Base-by-base conservation (phyloP, 768 basidiomycete species). In the Phallus indusiatus region DNA sequence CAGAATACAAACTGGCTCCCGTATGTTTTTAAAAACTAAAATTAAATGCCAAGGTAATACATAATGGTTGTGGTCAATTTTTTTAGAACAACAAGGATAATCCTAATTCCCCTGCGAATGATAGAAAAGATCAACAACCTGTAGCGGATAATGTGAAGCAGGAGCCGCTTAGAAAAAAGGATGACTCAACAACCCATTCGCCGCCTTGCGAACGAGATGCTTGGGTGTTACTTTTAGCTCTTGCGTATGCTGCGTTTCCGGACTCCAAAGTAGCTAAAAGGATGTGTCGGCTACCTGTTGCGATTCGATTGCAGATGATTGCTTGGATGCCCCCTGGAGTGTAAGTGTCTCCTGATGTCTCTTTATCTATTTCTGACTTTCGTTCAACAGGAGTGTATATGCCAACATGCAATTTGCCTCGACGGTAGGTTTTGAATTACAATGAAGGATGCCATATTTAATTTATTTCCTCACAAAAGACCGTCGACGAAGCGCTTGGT, bases 261-360 rank as follows among this genome's bases (percentile, higher is more conserved):
- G 18, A 33, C 14, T 47, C 55, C 42, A 46, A 48, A 28, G 47
- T 56, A 12, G 55, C 55, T 10, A 28, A 18, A 35, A 56, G 47
- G 47, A 33, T 56, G 42, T 33, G 47, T 56, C 47, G 49, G 33
- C 46, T 56, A 3, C 55, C 55, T 18, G 28, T 47, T 10, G 28
- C 55, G 14, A 48, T 56, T 18, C 47, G 49, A 35, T 35, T 56
- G 22, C 55, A 56, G 55, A 56, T 56, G 55, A 48, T 56, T 49
- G 55, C 55, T 20, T 56, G 55, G 55, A 46, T 56, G 21, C 55
- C 55, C 21, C 55, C 55, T 11, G 55, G 55, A 34, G 46, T 56
- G 55, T 56, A 21, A 56, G 55, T 47, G 18, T 1, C 28, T 36
- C 16, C 46, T 55, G 14, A 17, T 24, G 1, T 16, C 16, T 17